These are phyloP conservation scores for Boletus mariae DNA, from an alignment of 1,284 basidiomycete genomes.

Conservation along the genomic window DNA sequence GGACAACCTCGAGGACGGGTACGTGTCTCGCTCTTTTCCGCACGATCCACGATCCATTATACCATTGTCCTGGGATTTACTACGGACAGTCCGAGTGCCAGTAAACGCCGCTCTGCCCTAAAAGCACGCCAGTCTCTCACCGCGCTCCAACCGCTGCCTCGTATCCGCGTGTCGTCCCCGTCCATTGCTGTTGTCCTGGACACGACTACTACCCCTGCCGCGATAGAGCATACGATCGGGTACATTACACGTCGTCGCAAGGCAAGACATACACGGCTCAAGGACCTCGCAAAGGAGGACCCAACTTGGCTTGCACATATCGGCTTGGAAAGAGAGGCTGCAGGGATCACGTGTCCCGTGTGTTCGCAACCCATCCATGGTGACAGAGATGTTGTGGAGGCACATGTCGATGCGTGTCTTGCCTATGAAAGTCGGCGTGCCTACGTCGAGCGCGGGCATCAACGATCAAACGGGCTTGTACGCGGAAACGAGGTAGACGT, in stretches of 20 bases:
- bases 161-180: slow-evolving; percentile 10
- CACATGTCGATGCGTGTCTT: slow-evolving; percentile 74
- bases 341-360: slow-evolving; percentile 59
- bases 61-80: not conserved
- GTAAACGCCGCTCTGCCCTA: slow-evolving; percentile 57
- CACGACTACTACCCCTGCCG: slow-evolving; percentile 35
- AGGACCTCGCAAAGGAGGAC: slow-evolving; percentile 61
- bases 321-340: slow-evolving; percentile 30
- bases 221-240: slow-evolving; percentile 52
- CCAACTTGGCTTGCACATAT: slow-evolving; percentile 30
- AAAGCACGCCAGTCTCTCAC: slow-evolving; percentile 58
- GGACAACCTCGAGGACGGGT: slow-evolving; percentile 47
- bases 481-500: slow-evolving; percentile 31
- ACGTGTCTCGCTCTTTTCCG: slow-evolving; percentile 6
- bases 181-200: slow-evolving; percentile 2
- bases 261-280: slow-evolving; percentile 56
- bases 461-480: slow-evolving; percentile 17
- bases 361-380: slow-evolving; percentile 55
- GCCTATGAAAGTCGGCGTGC: slow-evolving; percentile 48
- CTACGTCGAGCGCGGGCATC: slow-evolving; percentile 40
- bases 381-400: slow-evolving; percentile 67
- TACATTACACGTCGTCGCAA: slow-evolving; percentile 61
- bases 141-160: slow-evolving; percentile 25
- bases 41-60: slow-evolving; percentile 12
- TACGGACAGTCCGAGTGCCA: slow-evolving; percentile 36